These are phyloP conservation scores for Thelonectria rubi DNA, from an alignment of 2,329 filamentous ascomycete genomes.

Conservation along the genomic window DNA sequence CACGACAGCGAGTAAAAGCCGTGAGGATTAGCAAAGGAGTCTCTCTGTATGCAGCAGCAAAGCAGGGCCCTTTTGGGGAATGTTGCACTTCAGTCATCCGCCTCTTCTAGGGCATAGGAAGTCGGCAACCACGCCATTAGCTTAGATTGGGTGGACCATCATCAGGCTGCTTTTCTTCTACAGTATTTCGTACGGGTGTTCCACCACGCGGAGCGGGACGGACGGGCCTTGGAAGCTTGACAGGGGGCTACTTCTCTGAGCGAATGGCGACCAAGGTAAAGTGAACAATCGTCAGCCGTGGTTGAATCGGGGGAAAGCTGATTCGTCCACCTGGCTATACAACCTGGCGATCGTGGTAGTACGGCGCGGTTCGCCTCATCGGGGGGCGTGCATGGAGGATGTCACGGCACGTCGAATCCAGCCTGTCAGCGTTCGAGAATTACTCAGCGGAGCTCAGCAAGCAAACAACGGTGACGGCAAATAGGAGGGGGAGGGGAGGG, in stretches of 20 bases:
- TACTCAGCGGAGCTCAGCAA: constrained; percentile 46
- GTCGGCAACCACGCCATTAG: constrained; percentile 38
- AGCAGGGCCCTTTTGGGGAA: constrained; percentile 39
- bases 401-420: constrained; percentile 31
- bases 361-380: constrained; percentile 33
- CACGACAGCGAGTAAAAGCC: constrained; percentile 25
- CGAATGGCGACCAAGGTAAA: constrained; percentile 39
- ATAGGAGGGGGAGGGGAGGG: constrained; percentile 21
- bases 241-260: constrained; percentile 27
- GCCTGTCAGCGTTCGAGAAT: constrained; percentile 49
- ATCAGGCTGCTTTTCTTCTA: constrained; percentile 37
- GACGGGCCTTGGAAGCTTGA: constrained; percentile 1
- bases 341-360: constrained; percentile 24
- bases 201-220: constrained; percentile 36
- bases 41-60: constrained; percentile 32
- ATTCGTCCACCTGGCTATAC: constrained; percentile 34
- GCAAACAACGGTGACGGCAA: constrained; percentile 30
- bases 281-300: constrained; percentile 32
- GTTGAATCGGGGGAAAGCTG: constrained; percentile 37
- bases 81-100: constrained; percentile 36
- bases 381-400: constrained; percentile 35
- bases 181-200: constrained; percentile 23
- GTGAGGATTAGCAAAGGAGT: constrained; percentile 23
- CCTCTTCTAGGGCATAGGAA: constrained; percentile 33
- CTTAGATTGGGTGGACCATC: constrained; percentile 42